Evolutionary conservation across 2,329 filamentous ascomycete species (phyloP).

Genomic region (Chaetomium sp.): DNA sequence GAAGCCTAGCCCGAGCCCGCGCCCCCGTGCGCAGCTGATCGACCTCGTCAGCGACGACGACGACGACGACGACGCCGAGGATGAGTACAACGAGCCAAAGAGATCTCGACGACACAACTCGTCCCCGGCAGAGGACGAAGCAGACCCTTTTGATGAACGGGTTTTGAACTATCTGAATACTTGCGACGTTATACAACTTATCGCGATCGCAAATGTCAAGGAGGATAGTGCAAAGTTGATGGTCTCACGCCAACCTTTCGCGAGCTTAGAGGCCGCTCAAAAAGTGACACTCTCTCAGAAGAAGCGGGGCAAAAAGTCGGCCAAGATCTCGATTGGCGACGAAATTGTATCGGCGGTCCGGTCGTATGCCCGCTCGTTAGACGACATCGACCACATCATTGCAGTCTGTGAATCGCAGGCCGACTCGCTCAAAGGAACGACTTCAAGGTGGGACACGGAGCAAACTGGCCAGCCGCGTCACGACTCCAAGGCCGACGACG

Average conservation of each 20-base stretch:
- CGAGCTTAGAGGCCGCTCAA: conserved; percentile 57
- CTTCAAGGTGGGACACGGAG: conserved; percentile 45
- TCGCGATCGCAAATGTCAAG: conserved; percentile 72
- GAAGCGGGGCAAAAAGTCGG: conserved; percentile 40
- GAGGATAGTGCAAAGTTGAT: conserved; percentile 63
- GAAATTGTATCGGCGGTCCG: conserved; percentile 46
- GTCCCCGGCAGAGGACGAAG: conserved; percentile 3
- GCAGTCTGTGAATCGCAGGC: conserved; percentile 67
- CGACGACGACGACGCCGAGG: conserved; percentile 37
- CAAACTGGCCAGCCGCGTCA: conserved; percentile 37
- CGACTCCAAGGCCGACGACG: conserved; percentile 29
- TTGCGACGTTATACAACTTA: conserved; percentile 67
- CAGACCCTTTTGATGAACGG: conserved; percentile 23
- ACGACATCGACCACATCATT: conserved; percentile 78
- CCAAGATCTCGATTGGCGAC: conserved; percentile 45
- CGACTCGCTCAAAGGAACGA: conserved; percentile 43
- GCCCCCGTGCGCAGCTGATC: conserved; percentile 10
- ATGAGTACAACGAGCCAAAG: conserved; percentile 18
- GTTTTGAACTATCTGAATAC: conserved; percentile 79
- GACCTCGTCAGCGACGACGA: conserved; percentile 35
- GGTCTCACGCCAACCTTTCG: conserved; percentile 69
- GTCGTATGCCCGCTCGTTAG: conserved; percentile 73
- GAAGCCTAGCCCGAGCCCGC: conserved; percentile 8
- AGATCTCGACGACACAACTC: conserved; percentile 8
- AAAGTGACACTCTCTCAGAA: conserved; percentile 52